Evolutionary conservation across 2,329 filamentous ascomycete species (phyloP), one percentile per base, ranked within the genome.

Genomic region (Diaporthe batatas): DNA sequence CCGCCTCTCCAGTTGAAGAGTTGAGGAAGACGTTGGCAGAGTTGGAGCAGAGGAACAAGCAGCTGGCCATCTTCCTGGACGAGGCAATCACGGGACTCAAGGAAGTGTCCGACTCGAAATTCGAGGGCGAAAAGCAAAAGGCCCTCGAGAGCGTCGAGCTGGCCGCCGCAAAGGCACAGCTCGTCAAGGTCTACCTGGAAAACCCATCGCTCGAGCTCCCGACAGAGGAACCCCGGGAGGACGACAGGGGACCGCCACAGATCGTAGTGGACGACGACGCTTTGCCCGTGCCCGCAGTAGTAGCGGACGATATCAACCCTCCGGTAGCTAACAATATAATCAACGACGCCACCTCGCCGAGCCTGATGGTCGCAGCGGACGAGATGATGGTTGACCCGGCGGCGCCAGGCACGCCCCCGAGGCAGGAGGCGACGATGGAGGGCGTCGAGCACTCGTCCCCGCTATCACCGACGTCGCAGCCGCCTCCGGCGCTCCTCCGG

Each of bases 61-160:
- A 90, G 73, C 81, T 96, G 23, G 91, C 92, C 0, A 83, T 84
- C 39, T 90, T 95, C 86, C 86, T 96, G 12, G 90, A 92, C 69
- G 89, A 90, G 74, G 90, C 91, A 0, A 87, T 94, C 29, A 82
- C 86, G 1, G 89, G 89, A 62, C 85, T 96, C 1, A 91, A 90
- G 83, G 83, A 86, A 1, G 83, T 91, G 65, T 90, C 91, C 49
- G 83, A 85, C 49, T 84, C 85, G 2, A 81, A 81, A 53, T 71
- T 87, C 34, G 83, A 86, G 57, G 75, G 81, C 72, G 86, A 89
- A 44, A 87, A 86, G 74, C 82, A 80, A 42, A 86, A 86, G 76
- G 83, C 81, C 70, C 80, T 87, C 10, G 86, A 91, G 75, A 83
- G 85, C 6, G 86, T 92, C 53, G 89, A 91, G 79, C 77, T 90